A percentile compares a stretch with the other conserved stretches of the same genome.
Conservation (phyloP, 148 eudicot species). For the Hydrangea macrophylla region DNA sequence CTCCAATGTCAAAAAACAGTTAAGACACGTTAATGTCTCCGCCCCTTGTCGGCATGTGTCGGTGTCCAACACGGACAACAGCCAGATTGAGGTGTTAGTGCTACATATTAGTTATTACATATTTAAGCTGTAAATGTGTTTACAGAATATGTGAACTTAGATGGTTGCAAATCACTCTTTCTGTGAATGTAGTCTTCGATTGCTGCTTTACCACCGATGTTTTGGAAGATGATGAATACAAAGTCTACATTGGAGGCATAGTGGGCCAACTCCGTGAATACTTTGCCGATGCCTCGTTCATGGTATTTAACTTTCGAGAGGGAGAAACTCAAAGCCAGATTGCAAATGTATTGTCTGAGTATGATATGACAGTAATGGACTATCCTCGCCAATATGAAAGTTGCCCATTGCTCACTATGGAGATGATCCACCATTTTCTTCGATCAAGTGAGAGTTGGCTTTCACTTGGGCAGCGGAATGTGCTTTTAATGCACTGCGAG, state of each 20-base stretch:
- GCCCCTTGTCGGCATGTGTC: too few relatives aligned
- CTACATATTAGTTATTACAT: too few relatives aligned
- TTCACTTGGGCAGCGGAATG: conserved; percentile 64
- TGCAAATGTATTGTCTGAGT: conserved; percentile 46
- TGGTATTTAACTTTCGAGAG: conserved; percentile 73
- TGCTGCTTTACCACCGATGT: conserved; percentile 76
- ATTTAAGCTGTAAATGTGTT: neutral
- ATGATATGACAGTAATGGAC: conserved; percentile 76
- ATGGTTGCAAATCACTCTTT: neutral
- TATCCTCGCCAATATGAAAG: conserved; percentile 68
- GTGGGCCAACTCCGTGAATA: conserved; percentile 57
- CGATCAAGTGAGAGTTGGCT: conserved; percentile 80
- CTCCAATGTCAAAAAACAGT: too few relatives aligned
- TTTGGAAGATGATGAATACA: conserved; percentile 55
- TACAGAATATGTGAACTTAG: neutral
- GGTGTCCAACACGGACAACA: too few relatives aligned
- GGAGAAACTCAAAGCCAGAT: conserved; percentile 58
- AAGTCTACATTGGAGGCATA: conserved; percentile 50
- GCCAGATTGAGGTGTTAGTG: too few relatives aligned
- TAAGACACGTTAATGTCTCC: too few relatives aligned
- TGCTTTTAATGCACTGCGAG: conserved; percentile 81
- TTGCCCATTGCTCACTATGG: conserved; percentile 67
- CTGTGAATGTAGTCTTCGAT: conserved; percentile 53
- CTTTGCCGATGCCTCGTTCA: conserved; percentile 63
- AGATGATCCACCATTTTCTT: conserved; percentile 73